These are phyloP conservation scores for Claviceps pusilla DNA, from an alignment of 2,329 filamentous ascomycete species.

Conservation along the genomic window DNA sequence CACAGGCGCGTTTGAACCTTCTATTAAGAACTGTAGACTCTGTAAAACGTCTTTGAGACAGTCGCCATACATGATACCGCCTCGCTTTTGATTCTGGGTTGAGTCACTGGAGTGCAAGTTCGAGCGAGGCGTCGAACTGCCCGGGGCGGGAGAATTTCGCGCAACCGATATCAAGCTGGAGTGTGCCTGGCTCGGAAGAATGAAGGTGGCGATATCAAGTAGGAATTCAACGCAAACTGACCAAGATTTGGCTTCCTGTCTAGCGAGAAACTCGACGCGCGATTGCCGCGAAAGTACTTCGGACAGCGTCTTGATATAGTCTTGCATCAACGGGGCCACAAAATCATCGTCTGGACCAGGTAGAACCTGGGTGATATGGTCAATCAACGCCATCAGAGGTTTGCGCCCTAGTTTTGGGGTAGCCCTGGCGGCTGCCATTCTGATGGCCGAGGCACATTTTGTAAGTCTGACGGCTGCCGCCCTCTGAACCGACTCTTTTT, in stretches of 20 bases:
- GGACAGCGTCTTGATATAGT: conserved; percentile 65
- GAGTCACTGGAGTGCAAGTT: conserved; percentile 16
- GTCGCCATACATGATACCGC: conserved; percentile 16
- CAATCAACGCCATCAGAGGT: conserved; percentile 62
- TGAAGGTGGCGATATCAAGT: conserved; percentile 40
- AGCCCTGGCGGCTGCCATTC: conserved; percentile 56
- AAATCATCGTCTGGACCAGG: conserved; percentile 44
- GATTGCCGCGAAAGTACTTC: conserved; percentile 56
- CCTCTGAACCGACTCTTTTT: conserved; percentile 29
- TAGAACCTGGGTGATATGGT: conserved; percentile 67
- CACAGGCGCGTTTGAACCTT: conserved; percentile 53
- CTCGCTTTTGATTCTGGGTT: conserved; percentile 16
- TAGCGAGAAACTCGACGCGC: conserved; percentile 65
- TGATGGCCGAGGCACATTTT: conserved; percentile 55
- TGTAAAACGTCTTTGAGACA: conserved; percentile 32
- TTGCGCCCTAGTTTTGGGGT: conserved; percentile 54
- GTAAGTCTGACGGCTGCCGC: conserved; percentile 43
- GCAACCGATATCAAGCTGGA: background rate
- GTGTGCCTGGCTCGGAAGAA: conserved; percentile 25
- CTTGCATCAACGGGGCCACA: conserved; percentile 53
- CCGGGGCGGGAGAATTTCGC: conserved; percentile 29
- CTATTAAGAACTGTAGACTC: conserved; percentile 49
- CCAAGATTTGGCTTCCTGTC: conserved; percentile 47
- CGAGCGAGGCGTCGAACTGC: conserved; percentile 16
- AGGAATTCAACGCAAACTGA: conserved; percentile 56